Conservation (phyloP, 2,329 filamentous ascomycete genomes). For the Ophiostoma novo-ulmi region DNA sequence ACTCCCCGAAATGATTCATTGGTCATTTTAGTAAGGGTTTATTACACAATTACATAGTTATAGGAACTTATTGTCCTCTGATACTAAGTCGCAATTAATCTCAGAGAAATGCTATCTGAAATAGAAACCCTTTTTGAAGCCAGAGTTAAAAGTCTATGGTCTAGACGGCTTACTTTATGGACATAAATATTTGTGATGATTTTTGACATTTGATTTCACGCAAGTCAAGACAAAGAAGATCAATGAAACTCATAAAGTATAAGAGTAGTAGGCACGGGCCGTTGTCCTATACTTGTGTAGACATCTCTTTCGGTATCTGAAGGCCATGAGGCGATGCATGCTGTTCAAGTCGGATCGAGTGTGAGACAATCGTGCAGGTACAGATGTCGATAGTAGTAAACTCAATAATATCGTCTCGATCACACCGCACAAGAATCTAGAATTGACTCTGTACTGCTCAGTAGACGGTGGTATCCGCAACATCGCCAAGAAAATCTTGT, state of each 20-base stretch:
- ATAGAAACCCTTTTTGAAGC: background rate
- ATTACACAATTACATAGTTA: background rate
- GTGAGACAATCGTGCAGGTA: background rate
- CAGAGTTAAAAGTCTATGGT: background rate
- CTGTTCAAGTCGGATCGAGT: background rate
- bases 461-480: background rate
- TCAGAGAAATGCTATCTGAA: background rate
- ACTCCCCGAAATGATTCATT: background rate
- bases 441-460: too few relatives aligned
- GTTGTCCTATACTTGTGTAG: background rate
- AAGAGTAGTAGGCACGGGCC: background rate
- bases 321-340: background rate
- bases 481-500: background rate
- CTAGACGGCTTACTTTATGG: background rate
- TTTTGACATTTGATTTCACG: too few relatives aligned
- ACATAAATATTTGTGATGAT: background rate
- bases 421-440: too few relatives aligned
- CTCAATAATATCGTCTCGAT: too few relatives aligned
- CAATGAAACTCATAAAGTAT: background rate
- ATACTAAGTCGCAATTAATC: background rate
- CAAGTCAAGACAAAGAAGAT: background rate
- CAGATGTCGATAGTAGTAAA: background rate
- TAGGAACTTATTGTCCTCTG: background rate
- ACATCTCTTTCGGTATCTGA: background rate
- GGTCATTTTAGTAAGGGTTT: background rate